Conservation (phyloP, 2,329 filamentous ascomycete genomes). For the Penicillium sp. region DNA sequence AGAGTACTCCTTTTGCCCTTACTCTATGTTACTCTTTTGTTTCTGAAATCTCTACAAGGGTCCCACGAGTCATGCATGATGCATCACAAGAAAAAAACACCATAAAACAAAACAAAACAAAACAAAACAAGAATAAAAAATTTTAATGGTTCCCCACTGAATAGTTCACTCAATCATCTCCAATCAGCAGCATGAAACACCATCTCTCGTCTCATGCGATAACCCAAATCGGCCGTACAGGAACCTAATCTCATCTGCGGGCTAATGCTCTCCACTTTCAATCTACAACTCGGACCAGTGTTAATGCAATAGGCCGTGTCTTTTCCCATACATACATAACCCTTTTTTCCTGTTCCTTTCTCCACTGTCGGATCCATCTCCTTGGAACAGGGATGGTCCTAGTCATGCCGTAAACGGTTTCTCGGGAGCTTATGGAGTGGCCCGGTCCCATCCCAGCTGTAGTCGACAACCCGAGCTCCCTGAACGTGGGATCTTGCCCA, state of each 20-base stretch:
- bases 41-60: conserved; percentile 2
- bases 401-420: conserved; percentile 15
- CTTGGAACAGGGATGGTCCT: conserved; percentile 11
- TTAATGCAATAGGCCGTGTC: neutral
- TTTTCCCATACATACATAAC: neutral
- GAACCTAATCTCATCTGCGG: conserved; percentile 16
- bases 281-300: neutral
- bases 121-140: neutral
- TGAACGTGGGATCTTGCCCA: conserved; percentile 15
- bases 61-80: conserved; percentile 4
- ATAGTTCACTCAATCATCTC: conserved; percentile 4
- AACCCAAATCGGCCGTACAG: conserved; percentile 12
- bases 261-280: conserved; percentile 5
- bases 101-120: no score
- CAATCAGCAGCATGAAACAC: conserved; percentile 11
- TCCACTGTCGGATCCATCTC: conserved; percentile 7
- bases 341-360: neutral
- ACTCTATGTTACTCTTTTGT: neutral
- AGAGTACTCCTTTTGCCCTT: neutral
- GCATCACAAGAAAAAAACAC: neutral
- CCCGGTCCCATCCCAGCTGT: conserved; percentile 26
- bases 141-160: neutral
- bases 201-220: conserved; percentile 3
- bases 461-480: conserved; percentile 17
- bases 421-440: conserved; percentile 18